Percentiles rank a stretch among this genome's conserved stretches.
phyloP scores from a whole-genome alignment of 139 green algal species.

The Ettlia oleoabundans region DNA sequence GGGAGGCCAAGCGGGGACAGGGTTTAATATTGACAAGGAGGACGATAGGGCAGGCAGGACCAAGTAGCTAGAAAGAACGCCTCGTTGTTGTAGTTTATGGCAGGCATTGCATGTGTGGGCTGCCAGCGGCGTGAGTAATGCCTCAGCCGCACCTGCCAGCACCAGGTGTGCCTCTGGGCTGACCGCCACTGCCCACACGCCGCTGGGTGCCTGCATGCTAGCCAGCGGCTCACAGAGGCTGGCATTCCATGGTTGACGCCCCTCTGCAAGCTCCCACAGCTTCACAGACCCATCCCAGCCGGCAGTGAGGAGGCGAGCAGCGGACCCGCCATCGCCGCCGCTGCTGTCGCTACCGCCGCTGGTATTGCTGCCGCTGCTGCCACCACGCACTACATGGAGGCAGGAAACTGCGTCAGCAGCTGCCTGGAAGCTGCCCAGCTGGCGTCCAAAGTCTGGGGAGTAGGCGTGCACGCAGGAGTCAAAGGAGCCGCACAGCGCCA shows the following conservation, averaged over 20 bases:
- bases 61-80: too few relatives aligned
- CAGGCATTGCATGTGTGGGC: too few relatives aligned
- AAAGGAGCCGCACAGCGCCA: conserved; percentile 66
- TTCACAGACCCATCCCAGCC: conserved; percentile 82
- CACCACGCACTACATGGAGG: conserved; percentile 39
- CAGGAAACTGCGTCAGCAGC: conserved; percentile 79
- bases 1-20: background rate
- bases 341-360: background rate
- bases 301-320: conserved; percentile 48
- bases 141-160: conserved; percentile 47
- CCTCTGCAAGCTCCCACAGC: conserved; percentile 68
- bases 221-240: conserved; percentile 26
- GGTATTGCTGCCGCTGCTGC: background rate
- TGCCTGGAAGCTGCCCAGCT: conserved; percentile 62
- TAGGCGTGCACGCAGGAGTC: conserved; percentile 60
- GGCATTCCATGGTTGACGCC: conserved; percentile 67
- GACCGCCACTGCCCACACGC: conserved; percentile 60
- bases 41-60: too few relatives aligned
- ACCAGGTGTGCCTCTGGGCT: conserved; percentile 42
- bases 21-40: too few relatives aligned
- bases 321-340: background rate
- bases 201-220: conserved; percentile 55
- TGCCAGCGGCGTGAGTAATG: too few relatives aligned
- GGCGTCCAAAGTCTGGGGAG: background rate
- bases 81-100: too few relatives aligned